Evolutionary conservation across 1,284 basidiomycete genomes (phyloP).

Genomic region (Apiotrichum siamense): DNA sequence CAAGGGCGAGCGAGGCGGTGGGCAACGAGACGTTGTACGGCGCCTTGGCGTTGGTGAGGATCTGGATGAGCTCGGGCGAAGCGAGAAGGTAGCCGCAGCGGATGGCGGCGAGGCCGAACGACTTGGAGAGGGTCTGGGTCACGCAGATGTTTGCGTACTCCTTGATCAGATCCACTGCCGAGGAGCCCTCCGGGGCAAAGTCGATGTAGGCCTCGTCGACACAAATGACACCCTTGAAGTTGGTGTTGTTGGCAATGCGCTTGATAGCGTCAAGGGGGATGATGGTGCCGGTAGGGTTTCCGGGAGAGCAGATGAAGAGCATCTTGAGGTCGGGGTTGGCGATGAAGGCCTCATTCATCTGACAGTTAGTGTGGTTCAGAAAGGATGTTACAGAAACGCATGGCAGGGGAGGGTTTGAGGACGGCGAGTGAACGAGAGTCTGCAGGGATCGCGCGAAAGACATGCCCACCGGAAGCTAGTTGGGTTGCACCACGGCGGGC

Average conservation of each 20-base stretch:
- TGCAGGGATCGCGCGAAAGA: no score
- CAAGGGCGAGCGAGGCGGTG: conserved; percentile 73
- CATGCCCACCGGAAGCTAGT: no score
- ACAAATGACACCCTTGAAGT: conserved; percentile 83
- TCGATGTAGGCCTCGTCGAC: conserved; percentile 99
- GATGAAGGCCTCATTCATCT: conserved; percentile 67
- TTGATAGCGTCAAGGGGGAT: conserved; percentile 68
- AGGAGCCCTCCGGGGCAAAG: conserved; percentile 63
- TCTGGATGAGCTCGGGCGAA: conserved; percentile 80
- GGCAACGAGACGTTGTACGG: conserved; percentile 96
- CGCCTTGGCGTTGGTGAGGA: conserved; percentile 93
- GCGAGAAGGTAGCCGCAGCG: conserved; percentile 84
- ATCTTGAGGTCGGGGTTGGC: conserved; percentile 75
- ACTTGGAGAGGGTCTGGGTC: conserved; percentile 92
- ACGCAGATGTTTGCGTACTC: conserved; percentile 87
- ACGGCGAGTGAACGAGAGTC: no score
- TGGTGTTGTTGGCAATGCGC: conserved; percentile 68
- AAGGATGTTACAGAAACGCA: no score
- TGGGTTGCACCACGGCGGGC: no score
- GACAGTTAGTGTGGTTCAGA: conserved; percentile 1
- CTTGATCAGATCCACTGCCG: conserved; percentile 62
- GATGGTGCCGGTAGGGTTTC: conserved; percentile 90
- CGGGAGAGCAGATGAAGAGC: conserved; percentile 92
- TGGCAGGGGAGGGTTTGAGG: no score
- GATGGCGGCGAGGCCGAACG: conserved; percentile 92